phyloP scores from a whole-genome alignment of 2,329 filamentous ascomycete genomes.

The Cladosporium sp. region DNA sequence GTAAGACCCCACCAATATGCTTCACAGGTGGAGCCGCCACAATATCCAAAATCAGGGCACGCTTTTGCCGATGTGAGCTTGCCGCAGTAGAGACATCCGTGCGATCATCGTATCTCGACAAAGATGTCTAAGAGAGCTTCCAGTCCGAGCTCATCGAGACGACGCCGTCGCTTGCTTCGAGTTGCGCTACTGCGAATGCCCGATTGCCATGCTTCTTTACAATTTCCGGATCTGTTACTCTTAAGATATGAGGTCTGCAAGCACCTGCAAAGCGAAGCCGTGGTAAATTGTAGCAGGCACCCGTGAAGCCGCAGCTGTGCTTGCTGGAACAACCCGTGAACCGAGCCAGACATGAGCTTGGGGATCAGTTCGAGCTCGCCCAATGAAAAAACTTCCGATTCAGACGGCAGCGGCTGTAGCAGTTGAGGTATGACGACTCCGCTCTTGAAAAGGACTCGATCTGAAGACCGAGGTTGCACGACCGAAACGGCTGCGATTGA shows the following conservation, averaged over 20 bases:
- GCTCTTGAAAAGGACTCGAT: conserved; percentile 6
- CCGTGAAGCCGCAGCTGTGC: conserved; percentile 6
- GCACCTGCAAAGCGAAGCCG: neutral
- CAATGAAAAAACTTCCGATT: conserved; percentile 8
- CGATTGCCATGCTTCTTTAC: neutral
- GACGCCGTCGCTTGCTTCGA: neutral
- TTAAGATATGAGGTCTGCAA: conserved; percentile 6
- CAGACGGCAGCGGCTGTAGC: neutral
- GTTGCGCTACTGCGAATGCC: neutral
- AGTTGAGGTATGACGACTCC: conserved; percentile 4
- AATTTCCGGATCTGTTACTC: neutral
- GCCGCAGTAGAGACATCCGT: neutral
- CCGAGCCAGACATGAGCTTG: conserved; percentile 8
- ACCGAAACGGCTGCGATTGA: neutral
- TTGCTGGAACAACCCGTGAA: conserved; percentile 7
- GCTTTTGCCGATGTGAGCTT: neutral
- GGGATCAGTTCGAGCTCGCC: neutral
- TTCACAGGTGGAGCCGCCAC: neutral
- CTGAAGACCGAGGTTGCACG: conserved; percentile 1
- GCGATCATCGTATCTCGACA: neutral
- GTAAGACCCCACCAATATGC: conserved; percentile 3
- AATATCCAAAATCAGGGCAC: conserved; percentile 3
- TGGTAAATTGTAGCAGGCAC: neutral
- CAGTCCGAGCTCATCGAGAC: neutral
- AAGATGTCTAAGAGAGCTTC: neutral